A percentile compares a stretch with the other conserved stretches of the same genome.
Conservation (phyloP, 83 land plant genomes). For the Picea mariana region DNA sequence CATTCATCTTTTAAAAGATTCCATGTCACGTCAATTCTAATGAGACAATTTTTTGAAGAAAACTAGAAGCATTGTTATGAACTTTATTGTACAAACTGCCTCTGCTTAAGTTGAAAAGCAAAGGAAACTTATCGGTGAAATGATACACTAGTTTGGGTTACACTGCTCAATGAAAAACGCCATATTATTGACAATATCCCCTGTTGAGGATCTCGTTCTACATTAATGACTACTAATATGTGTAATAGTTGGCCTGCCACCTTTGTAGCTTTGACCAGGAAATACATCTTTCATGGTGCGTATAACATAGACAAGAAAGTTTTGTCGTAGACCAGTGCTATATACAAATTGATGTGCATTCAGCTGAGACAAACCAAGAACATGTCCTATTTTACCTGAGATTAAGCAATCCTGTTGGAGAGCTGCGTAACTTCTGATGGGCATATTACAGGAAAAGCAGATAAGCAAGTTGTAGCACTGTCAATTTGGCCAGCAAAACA, state of each 20-base stretch:
- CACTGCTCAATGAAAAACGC: not conserved
- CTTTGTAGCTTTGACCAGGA: constrained; percentile 16
- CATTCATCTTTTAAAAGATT: too few relatives aligned
- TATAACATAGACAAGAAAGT: not conserved
- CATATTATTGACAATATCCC: not conserved
- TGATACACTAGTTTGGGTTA: not conserved
- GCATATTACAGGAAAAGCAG: not conserved
- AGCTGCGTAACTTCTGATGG: not conserved
- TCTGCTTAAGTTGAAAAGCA: too few relatives aligned
- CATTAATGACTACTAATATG: constrained; percentile 9
- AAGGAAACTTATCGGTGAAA: not conserved
- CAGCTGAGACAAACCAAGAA: constrained; percentile 9
- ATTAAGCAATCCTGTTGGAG: constrained; percentile 4
- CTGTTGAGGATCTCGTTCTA: too few relatives aligned
- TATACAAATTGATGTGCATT: constrained; percentile 14
- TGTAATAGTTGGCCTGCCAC: constrained; percentile 15
- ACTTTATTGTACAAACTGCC: too few relatives aligned
- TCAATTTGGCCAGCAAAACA: constrained; percentile 1
- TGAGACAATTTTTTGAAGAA: too few relatives aligned
- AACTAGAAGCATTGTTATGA: too few relatives aligned
- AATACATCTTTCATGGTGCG: constrained; percentile 3
- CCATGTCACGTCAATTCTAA: too few relatives aligned
- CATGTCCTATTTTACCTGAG: constrained; percentile 13
- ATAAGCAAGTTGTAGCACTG: not conserved
- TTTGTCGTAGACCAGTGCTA: not conserved